These are phyloP conservation scores for Colletotrichum sp. DNA, from an alignment of 2,329 filamentous ascomycete genomes.

Conservation along the genomic window DNA sequence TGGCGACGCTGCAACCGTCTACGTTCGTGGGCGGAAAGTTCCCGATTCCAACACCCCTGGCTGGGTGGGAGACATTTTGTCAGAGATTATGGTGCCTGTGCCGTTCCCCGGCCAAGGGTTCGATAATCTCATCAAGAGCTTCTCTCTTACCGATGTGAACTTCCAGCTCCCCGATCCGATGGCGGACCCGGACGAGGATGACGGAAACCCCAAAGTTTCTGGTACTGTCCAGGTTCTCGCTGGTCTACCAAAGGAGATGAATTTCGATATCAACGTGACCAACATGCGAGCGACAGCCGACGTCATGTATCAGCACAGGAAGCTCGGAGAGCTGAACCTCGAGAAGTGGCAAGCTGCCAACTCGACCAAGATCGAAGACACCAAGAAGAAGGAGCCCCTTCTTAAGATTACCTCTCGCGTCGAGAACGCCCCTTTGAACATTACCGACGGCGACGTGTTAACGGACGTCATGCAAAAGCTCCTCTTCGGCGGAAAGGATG, in stretches of 20 bases:
- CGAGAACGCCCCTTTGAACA: slow-evolving; percentile 77
- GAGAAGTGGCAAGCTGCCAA: slow-evolving; percentile 83
- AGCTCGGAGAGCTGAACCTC: slow-evolving; percentile 82
- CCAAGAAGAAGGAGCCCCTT: slow-evolving; percentile 60
- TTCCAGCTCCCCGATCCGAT: slow-evolving; percentile 84
- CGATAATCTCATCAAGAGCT: slow-evolving; percentile 84
- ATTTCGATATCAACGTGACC: slow-evolving; percentile 81
- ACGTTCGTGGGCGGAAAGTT: slow-evolving; percentile 77
- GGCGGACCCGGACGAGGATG: slow-evolving; percentile 74
- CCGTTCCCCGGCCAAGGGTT: slow-evolving; percentile 83
- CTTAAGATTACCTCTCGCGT: slow-evolving; percentile 80
- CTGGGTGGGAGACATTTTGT: slow-evolving; percentile 83
- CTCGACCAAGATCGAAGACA: slow-evolving; percentile 70
- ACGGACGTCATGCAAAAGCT: slow-evolving; percentile 80
- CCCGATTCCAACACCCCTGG: slow-evolving; percentile 71
- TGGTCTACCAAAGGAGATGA: slow-evolving; percentile 81
- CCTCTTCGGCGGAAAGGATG: slow-evolving; percentile 71
- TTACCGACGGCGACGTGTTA: slow-evolving; percentile 81
- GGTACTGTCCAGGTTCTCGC: slow-evolving; percentile 83
- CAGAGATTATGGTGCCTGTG: slow-evolving; percentile 81
- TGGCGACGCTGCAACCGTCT: slow-evolving; percentile 78
- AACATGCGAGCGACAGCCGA: slow-evolving; percentile 78
- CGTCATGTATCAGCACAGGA: slow-evolving; percentile 76
- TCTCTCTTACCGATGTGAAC: slow-evolving; percentile 83
- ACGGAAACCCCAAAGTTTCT: slow-evolving; percentile 78